phyloP scores from a whole-genome alignment of 1,139 yeast genomes.

The Candida dubliniensis region DNA sequence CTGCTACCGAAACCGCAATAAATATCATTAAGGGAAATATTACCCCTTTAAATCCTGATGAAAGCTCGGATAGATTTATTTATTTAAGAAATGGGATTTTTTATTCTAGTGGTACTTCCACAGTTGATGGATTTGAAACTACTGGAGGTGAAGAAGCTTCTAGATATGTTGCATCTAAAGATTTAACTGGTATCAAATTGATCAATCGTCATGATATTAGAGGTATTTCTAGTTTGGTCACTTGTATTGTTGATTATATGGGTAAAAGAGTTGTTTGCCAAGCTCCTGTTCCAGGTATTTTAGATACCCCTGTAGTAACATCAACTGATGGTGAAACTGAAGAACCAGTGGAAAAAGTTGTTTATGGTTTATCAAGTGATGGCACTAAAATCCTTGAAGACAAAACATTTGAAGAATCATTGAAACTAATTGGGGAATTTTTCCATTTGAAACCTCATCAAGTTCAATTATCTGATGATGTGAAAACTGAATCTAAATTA shows the following conservation, averaged over 20 bases:
- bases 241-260: slow-evolving; percentile 83
- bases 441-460: slow-evolving; percentile 77
- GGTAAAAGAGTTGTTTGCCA: slow-evolving; percentile 90
- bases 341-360: slow-evolving; percentile 49
- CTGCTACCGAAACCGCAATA: slow-evolving; percentile 80
- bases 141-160: slow-evolving; percentile 88
- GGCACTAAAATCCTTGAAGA: slow-evolving; percentile 48
- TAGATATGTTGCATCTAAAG: slow-evolving; percentile 76
- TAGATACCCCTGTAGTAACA: slow-evolving; percentile 44
- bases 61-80: slow-evolving; percentile 58
- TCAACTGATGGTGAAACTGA: slow-evolving; percentile 29
- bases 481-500: slow-evolving; percentile 44
- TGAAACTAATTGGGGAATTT: slow-evolving; percentile 65
- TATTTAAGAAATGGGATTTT: slow-evolving; percentile 82
- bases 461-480: slow-evolving; percentile 40
- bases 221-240: slow-evolving; percentile 70
- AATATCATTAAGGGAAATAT: slow-evolving; percentile 73
- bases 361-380: slow-evolving; percentile 75
- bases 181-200: slow-evolving; percentile 67
- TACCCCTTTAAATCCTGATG: slow-evolving; percentile 78
- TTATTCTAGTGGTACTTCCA: slow-evolving; percentile 78
- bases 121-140: slow-evolving; percentile 61
- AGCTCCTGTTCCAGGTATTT: slow-evolving; percentile 97
- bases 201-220: slow-evolving; percentile 66
- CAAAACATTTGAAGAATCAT: slow-evolving; percentile 52